These are phyloP conservation scores for Pythium oligandrum DNA, from an alignment of 352 stramenopile genomes.

Conservation along the genomic window DNA sequence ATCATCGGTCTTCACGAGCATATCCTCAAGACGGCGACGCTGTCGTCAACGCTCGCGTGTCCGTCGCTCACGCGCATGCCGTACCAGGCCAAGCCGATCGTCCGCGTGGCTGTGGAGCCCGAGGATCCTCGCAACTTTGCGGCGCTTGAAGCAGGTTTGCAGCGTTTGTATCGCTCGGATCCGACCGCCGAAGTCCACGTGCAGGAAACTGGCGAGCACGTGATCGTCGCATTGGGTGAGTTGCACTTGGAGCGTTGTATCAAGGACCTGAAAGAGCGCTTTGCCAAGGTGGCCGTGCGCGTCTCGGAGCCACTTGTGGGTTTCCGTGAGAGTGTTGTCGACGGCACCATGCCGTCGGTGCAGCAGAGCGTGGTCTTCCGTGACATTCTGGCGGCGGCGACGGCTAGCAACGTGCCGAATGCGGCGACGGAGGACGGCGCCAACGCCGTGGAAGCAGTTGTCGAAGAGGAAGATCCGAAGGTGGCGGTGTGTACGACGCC, in stretches of 20 bases:
- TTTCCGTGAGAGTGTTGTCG: constrained; percentile 84
- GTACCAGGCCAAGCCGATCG: constrained; percentile 89
- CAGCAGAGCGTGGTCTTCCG: constrained; percentile 74
- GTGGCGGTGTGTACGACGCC: constrained; percentile 54
- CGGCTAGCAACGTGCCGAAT: constrained; percentile 4
- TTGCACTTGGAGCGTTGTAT: constrained; percentile 91
- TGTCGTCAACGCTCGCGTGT: constrained; percentile 73
- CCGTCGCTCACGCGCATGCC: constrained; percentile 86
- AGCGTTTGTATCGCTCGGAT: constrained; percentile 90
- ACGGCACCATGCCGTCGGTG: constrained; percentile 47
- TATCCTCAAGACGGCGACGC: constrained; percentile 89
- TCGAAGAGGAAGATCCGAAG: constrained; percentile 19
- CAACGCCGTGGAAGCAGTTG: constrained; percentile 7
- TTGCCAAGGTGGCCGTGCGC: constrained; percentile 78
- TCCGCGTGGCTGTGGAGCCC: constrained; percentile 89
- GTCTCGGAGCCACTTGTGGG: constrained; percentile 86
- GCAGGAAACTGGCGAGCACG: constrained; percentile 86
- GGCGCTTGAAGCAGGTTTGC: constrained; percentile 80
- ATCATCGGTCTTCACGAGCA: constrained; percentile 84
- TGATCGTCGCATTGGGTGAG: constrained; percentile 88
- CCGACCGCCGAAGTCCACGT: constrained; percentile 91
- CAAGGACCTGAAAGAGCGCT: constrained; percentile 87
- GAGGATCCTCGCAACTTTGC: constrained; percentile 84
- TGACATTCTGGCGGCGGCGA: constrained; percentile 36
- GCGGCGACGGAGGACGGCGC: constrained; percentile 7